Evolutionary conservation across 2,329 filamentous ascomycete genomes (phyloP).

Genomic region (Stemphylium lycopersici): DNA sequence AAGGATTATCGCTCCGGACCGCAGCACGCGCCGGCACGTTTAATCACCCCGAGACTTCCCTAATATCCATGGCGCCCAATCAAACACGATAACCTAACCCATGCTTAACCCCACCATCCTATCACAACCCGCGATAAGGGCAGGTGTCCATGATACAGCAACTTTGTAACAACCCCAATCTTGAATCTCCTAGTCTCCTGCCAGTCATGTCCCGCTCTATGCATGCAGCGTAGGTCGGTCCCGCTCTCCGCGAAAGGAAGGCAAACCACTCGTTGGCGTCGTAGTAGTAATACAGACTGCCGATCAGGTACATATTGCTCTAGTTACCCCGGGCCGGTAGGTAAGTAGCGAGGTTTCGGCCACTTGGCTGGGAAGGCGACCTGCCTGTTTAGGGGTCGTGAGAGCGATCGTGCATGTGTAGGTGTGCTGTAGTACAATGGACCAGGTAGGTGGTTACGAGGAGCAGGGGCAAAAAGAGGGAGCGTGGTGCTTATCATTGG

Average conservation of each 20-base stretch:
- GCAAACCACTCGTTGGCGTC: conserved; percentile 20
- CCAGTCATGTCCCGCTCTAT: conserved; percentile 20
- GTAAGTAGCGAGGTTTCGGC: conserved; percentile 23
- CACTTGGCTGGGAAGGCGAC: conserved; percentile 29
- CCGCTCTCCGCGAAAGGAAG: conserved; percentile 36
- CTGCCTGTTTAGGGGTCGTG: conserved; percentile 34
- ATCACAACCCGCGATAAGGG: conserved; percentile 37
- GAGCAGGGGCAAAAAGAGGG: conserved; percentile 14
- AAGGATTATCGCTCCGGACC: conserved; percentile 25
- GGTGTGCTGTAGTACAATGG: neutral
- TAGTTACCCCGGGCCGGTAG: conserved; percentile 13
- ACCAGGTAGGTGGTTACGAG: conserved; percentile 12
- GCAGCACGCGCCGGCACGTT: conserved; percentile 21
- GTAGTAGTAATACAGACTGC: conserved; percentile 12
- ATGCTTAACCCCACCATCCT: conserved; percentile 25
- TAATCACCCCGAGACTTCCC: conserved; percentile 15
- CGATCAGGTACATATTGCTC: conserved; percentile 28
- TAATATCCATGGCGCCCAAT: conserved; percentile 30
- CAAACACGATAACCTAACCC: conserved; percentile 26
- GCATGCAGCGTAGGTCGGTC: conserved; percentile 36
- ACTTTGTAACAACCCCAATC: conserved; percentile 26
- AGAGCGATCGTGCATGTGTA: conserved; percentile 24
- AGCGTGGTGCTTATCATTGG: conserved; percentile 43
- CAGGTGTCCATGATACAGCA: conserved; percentile 26
- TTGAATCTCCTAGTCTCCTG: conserved; percentile 1